Percentiles rank a stretch among this genome's conserved stretches.
phyloP scores from a whole-genome alignment of 2,329 filamentous ascomycete species.

The Camptophora hylomeconis region DNA sequence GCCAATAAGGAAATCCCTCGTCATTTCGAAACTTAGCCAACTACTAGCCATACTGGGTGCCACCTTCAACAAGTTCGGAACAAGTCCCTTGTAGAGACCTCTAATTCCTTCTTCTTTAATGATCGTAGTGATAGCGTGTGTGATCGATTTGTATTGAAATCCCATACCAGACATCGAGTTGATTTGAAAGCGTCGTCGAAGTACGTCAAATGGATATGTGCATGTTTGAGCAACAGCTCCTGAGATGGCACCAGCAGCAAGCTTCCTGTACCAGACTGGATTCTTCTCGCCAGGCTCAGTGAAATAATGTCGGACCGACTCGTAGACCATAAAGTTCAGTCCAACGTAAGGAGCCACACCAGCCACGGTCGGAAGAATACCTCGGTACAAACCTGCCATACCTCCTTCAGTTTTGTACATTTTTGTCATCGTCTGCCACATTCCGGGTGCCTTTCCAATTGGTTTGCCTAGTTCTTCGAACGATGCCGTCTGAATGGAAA shows the following conservation, averaged over 20 bases:
- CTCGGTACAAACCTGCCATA: constrained; percentile 72
- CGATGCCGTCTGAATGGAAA: constrained; percentile 95
- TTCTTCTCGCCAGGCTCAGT: constrained; percentile 81
- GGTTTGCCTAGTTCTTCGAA: constrained; percentile 61
- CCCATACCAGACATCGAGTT: constrained; percentile 99
- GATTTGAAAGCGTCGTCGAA: constrained; percentile 90
- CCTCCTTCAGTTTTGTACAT: constrained; percentile 95
- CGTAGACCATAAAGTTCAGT: constrained; percentile 97
- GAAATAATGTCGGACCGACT: constrained; percentile 68
- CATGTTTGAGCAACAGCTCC: constrained; percentile 93
- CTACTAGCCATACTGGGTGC: constrained; percentile 97
- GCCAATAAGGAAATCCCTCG: constrained; percentile 65
- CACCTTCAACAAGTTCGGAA: constrained; percentile 90
- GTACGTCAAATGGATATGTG: constrained; percentile 95
- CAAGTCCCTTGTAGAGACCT: constrained; percentile 90
- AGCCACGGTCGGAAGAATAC: constrained; percentile 84
- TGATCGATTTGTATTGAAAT: constrained; percentile 81
- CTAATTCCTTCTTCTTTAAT: constrained; percentile 67
- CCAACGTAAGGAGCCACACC: constrained; percentile 96
- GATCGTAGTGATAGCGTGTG: constrained; percentile 72
- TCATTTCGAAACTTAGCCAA: constrained; percentile 94
- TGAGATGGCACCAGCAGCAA: constrained; percentile 83
- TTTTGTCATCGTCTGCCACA: constrained; percentile 67
- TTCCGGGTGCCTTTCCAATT: constrained; percentile 65
- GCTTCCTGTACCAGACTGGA: constrained; percentile 64